Evolutionary conservation across 139 green algal species (phyloP), one percentile per base, ranked within the genome.

Genomic region (Tetraselmis striata): DNA sequence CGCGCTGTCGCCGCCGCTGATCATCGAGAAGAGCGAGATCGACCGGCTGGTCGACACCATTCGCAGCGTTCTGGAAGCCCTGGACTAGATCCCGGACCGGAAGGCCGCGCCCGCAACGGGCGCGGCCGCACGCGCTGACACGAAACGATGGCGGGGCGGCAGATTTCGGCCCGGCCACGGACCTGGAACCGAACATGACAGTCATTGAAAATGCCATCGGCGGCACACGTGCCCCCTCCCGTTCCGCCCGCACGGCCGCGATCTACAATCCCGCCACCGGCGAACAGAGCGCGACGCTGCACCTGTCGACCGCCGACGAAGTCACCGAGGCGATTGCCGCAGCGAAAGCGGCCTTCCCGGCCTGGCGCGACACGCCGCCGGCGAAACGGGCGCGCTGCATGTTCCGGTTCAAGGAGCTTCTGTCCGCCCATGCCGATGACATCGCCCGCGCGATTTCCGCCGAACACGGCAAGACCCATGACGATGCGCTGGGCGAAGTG

Each of bases 401-500:
- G 94, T 89, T 98, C 77, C 95, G 95, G 84, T 87, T 98, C n/a
- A 90, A 95, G 80, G 87, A 97, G 67, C 88, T 98, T n/a, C n/a
- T n/a, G n/a, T n/a, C n/a, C n/a, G n/a, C n/a, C n/a, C n/a, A n/a
- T n/a, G n/a, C n/a, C n/a, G 78, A 81, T 26, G 31, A 81, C 28
- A n/a, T 81, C 23, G 78, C 78, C 22, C n/a, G 29, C 18, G 28
- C 29, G 28, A 29, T 81, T 23, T 77, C 78, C 18, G 31, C 75
- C 23, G 78, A 81, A 75, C 78, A 81, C 26, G 78, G 78, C 23
- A 81, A 81, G 78, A 81, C 78, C 24, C 25, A 75, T 27, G 78
- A 27, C n/a, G 78, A 81, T 28, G 78, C 78, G 23, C 29, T n/a
- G 31, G 78, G 78, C 59, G 78, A 81, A n/a, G 78, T 81, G 11